Evolutionary conservation across 192 early-diverging fungal species (phyloP).

Genomic region (Backusella circina): DNA sequence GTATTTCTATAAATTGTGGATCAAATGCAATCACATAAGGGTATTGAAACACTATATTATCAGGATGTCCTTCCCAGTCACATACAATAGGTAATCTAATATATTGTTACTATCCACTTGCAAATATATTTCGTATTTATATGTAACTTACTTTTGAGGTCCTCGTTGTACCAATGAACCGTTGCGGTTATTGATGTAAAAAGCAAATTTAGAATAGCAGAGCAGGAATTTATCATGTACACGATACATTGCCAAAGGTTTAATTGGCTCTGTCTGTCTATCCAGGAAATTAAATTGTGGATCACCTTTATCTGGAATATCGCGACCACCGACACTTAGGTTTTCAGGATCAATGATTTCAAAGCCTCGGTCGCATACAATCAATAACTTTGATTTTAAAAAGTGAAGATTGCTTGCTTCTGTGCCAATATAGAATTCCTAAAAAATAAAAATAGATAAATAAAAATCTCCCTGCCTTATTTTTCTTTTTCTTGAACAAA

Average conservation of each 20-base stretch:
- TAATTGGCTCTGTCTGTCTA: conserved; percentile 62
- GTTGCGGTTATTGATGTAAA: conserved; percentile 82
- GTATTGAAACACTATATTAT: conserved; percentile 54
- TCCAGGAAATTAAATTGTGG: conserved; percentile 77
- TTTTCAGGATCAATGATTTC: conserved; percentile 90
- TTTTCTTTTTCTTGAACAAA: not conserved
- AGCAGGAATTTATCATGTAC: conserved; percentile 74
- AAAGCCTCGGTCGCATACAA: conserved; percentile 92
- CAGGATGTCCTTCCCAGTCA: conserved; percentile 35
- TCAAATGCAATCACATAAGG: conserved; percentile 95
- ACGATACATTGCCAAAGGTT: conserved; percentile 84
- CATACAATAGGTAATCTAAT: conserved; percentile 19
- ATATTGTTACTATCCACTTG: not conserved
- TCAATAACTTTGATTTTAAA: conserved; percentile 80
- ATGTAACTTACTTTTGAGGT: conserved; percentile 56
- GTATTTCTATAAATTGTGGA: conserved; percentile 85
- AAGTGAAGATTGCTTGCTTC: conserved; percentile 88
- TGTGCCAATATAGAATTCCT: conserved; percentile 93
- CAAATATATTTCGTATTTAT: not conserved
- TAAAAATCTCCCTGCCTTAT: not conserved
- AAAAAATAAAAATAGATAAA: not conserved
- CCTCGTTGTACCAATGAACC: conserved; percentile 46
- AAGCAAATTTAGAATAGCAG: conserved; percentile 93
- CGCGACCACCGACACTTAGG: conserved; percentile 68
- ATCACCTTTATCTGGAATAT: conserved; percentile 80